phyloP scores from a whole-genome alignment of 768 basidiomycete species.

The Phlebiopsis flavidoalba region DNA sequence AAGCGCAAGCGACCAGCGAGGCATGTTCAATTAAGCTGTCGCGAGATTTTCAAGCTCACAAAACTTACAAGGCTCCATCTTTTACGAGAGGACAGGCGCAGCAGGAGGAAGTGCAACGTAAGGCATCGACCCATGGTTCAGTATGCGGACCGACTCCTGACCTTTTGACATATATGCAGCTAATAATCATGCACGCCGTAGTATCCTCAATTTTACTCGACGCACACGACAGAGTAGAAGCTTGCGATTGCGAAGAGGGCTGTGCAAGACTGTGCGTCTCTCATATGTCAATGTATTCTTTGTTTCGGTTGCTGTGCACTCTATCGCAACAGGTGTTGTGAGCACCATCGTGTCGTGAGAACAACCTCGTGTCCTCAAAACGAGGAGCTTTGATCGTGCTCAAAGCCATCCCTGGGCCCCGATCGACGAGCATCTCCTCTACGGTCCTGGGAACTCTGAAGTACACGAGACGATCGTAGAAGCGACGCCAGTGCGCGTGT shows the following conservation, averaged over 20 bases:
- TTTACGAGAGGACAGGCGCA: slow-evolving; percentile 70
- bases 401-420: slow-evolving; percentile 48
- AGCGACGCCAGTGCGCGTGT: slow-evolving; percentile 41
- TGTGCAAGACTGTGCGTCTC: slow-evolving; percentile 60
- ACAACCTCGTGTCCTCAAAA: slow-evolving; percentile 72
- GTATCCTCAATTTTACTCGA: slow-evolving; percentile 51
- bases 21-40: slow-evolving; percentile 23
- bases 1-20: slow-evolving; percentile 65
- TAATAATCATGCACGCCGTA: slow-evolving; percentile 21
- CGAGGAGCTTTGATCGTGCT: slow-evolving; percentile 67
- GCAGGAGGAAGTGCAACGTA: slow-evolving; percentile 69
- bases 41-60: neutral
- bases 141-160: slow-evolving; percentile 9
- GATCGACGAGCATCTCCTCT: slow-evolving; percentile 33
- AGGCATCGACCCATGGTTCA: slow-evolving; percentile 78
- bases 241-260: slow-evolving; percentile 64
- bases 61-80: slow-evolving; percentile 54
- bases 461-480: slow-evolving; percentile 49
- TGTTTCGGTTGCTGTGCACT: neutral
- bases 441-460: slow-evolving; percentile 12
- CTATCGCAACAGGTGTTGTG: slow-evolving; percentile 48
- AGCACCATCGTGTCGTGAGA: slow-evolving; percentile 62
- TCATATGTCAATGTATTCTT: no score
- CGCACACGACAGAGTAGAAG: slow-evolving; percentile 51
- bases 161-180: no score